Evolutionary conservation across 495 filamentous ascomycete genomes (phyloP).

Genomic region (Penicillium lividum): DNA sequence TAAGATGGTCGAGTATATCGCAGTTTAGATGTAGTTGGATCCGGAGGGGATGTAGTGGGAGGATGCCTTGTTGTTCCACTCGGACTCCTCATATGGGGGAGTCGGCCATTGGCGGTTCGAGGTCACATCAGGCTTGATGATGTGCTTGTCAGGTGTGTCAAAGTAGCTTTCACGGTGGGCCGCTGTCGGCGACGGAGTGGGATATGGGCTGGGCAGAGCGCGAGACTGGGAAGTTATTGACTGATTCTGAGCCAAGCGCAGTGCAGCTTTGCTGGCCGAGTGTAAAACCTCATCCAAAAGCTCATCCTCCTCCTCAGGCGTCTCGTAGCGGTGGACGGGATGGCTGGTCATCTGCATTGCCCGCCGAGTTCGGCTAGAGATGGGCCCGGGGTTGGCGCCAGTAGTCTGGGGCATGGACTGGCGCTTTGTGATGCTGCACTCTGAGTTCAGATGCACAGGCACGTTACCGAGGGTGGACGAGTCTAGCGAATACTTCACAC

Average conservation of each 20-base stretch:
- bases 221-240: conserved; percentile 40
- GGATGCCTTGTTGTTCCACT: conserved; percentile 80
- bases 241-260: conserved; percentile 52
- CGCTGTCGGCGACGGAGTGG: conserved; percentile 87
- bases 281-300: conserved; percentile 80
- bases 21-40: conserved; percentile 45
- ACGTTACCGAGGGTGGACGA: conserved; percentile 49
- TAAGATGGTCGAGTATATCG: conserved; percentile 10
- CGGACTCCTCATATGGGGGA: conserved; percentile 89
- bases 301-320: conserved; percentile 95
- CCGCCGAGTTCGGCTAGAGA: conserved; percentile 82
- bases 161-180: conserved; percentile 75
- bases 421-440: conserved; percentile 58
- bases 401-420: conserved; percentile 73
- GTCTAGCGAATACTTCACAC: conserved; percentile 65
- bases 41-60: conserved; percentile 68
- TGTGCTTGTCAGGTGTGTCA: conserved; percentile 59
- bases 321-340: conserved; percentile 80
- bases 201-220: conserved; percentile 74
- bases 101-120: conserved; percentile 82
- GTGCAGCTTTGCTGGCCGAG: conserved; percentile 58
- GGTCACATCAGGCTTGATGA: conserved; percentile 58
- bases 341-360: conserved; percentile 75
- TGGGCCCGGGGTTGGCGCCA: conserved; percentile 55
- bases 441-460: conserved; percentile 49